Percentiles rank a stretch among this genome's conserved stretches.
Conservation (phyloP, 2,329 filamentous ascomycete species). For the Neopestalotiopsis clavispora region DNA sequence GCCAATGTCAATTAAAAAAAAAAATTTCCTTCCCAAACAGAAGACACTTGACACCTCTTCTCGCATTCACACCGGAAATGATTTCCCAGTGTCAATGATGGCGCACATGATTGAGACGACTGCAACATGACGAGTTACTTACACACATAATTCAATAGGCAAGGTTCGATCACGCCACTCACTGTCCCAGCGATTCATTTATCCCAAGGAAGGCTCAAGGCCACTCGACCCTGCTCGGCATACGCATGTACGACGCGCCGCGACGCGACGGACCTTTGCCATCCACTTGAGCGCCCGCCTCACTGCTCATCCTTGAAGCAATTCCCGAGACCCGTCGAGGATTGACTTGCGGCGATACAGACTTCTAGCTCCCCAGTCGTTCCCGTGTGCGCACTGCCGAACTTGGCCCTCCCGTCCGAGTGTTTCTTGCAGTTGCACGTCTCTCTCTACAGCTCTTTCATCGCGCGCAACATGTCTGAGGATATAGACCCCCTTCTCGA, state of each 20-base stretch:
- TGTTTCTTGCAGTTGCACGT: not conserved
- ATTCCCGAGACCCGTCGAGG: not conserved
- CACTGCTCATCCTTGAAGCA: not conserved
- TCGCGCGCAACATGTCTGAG: conserved; percentile 27
- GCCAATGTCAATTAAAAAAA: not conserved
- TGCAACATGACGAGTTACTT: conserved; percentile 1
- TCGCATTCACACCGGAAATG: not conserved
- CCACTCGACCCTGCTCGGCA: not conserved
- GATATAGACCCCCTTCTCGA: conserved; percentile 33
- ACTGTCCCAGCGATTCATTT: not conserved
- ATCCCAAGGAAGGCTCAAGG: not conserved
- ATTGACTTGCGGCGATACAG: not conserved
- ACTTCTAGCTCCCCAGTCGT: not conserved
- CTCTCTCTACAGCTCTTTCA: not conserved
- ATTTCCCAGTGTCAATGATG: not conserved
- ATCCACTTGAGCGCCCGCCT: not conserved
- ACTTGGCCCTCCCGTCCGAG: not conserved
- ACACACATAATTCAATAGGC: not conserved
- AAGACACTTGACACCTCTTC: not conserved
- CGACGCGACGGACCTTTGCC: not conserved
- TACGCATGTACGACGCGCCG: not conserved
- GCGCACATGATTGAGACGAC: not conserved
- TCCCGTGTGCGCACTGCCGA: not conserved
- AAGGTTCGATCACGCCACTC: not conserved
- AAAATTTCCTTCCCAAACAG: not conserved